Conservation (phyloP, 345 rosid genomes). For the Syzygium jambos region DNA sequence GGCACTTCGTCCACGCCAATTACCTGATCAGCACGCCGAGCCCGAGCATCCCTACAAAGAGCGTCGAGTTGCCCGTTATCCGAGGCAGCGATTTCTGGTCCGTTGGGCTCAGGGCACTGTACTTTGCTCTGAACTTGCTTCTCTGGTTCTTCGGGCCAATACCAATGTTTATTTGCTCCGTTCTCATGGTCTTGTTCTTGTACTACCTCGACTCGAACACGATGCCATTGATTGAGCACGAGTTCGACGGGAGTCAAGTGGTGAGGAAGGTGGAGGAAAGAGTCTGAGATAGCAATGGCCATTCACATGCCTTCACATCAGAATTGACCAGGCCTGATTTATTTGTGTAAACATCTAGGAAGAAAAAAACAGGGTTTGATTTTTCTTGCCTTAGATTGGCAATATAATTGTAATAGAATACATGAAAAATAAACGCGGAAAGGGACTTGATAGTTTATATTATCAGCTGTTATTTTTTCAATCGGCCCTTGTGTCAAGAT, state of each 20-base stretch:
- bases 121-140: conserved; percentile 55
- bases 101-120: conserved; percentile 59
- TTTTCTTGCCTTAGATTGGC: neutral
- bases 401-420: neutral
- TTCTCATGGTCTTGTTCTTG: conserved; percentile 37
- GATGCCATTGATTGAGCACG: conserved; percentile 19
- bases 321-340: neutral
- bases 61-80: conserved; percentile 30
- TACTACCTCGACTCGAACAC: conserved; percentile 43
- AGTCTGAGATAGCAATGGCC: neutral
- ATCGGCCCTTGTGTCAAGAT: neutral
- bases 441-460: neutral
- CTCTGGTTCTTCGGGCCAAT: conserved; percentile 87
- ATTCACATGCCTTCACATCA: neutral
- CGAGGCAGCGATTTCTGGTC: conserved; percentile 78
- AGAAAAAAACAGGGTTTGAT: neutral
- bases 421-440: neutral
- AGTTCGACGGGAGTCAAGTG: neutral
- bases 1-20: conserved; percentile 57
- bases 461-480: neutral
- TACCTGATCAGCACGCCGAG: conserved; percentile 58
- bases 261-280: neutral
- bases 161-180: conserved; percentile 60
- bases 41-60: conserved; percentile 22
- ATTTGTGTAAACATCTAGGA: neutral